Conservation (phyloP, 805 yeast genomes). For the Hanseniaspora occidentalis region DNA sequence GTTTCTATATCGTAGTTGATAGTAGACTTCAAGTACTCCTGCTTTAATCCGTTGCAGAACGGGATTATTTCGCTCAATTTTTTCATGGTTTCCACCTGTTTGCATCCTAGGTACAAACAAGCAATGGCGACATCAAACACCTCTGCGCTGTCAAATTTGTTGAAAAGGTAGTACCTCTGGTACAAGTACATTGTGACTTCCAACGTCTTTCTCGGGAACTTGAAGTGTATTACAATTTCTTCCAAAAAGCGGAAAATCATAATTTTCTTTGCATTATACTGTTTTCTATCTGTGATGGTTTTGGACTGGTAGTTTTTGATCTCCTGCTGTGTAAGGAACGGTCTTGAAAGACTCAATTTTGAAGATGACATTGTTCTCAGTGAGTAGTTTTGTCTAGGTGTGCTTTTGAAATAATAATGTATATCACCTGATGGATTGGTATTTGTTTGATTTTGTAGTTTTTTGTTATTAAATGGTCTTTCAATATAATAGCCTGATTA, state of each 20-base stretch:
- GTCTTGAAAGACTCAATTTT: constrained; percentile 36
- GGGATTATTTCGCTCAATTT: constrained; percentile 49
- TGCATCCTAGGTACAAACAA: constrained; percentile 56
- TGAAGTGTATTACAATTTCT: constrained; percentile 38
- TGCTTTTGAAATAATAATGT: too few species aligned
- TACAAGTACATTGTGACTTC: constrained; percentile 61
- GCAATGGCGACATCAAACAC: constrained; percentile 57
- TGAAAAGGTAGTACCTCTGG: constrained; percentile 59
- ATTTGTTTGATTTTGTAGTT: too few species aligned
- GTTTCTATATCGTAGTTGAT: constrained; percentile 32
- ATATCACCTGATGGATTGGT: too few species aligned
- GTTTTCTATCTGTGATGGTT: constrained; percentile 38
- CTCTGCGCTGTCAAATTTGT: constrained; percentile 40
- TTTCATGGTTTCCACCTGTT: constrained; percentile 76
- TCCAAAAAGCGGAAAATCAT: constrained; percentile 41
- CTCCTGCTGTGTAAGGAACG: constrained; percentile 45
- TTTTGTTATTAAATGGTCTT: too few species aligned
- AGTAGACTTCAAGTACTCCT: constrained; percentile 18
- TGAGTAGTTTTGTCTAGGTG: too few species aligned
- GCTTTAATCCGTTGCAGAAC: constrained; percentile 13
- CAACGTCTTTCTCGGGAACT: constrained; percentile 58
- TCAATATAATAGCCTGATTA: too few species aligned
- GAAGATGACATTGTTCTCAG: neutral
- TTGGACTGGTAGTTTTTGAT: constrained; percentile 36
- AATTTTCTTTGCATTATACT: constrained; percentile 39